A percentile compares a stretch with the other conserved stretches of the same genome.
Evolutionary conservation across 73 alveolate species (phyloP).

Genomic region (Paramecium bursaria): DNA sequence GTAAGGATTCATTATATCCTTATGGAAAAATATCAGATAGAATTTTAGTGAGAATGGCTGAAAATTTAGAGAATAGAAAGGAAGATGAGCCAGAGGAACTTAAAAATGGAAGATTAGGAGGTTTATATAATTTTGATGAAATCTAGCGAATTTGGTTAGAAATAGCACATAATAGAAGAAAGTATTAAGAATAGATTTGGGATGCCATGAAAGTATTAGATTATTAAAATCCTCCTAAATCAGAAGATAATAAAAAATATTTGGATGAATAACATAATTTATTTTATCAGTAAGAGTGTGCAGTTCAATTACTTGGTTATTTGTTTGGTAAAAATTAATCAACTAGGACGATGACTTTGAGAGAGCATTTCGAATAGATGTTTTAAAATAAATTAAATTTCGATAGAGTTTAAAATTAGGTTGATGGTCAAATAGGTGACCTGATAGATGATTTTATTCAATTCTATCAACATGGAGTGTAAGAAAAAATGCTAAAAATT

Average conservation of each 20-base stretch:
- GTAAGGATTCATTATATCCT: slow-evolving; percentile 78
- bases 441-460: slow-evolving; percentile 9
- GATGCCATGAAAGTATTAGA: slow-evolving; percentile 66
- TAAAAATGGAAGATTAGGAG: slow-evolving; percentile 13
- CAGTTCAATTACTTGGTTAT: slow-evolving; percentile 24
- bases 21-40: slow-evolving; percentile 80
- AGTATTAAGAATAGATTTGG: slow-evolving; percentile 50
- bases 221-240: slow-evolving; percentile 1
- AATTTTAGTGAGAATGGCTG: slow-evolving; percentile 81
- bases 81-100: slow-evolving; percentile 68
- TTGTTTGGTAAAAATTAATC: slow-evolving; percentile 37
- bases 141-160: slow-evolving; percentile 62
- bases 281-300: slow-evolving; percentile 31
- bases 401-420: neutral
- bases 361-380: slow-evolving; percentile 4
- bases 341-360: slow-evolving; percentile 12
- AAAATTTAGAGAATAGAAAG: slow-evolving; percentile 74
- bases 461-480: neutral
- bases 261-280: slow-evolving; percentile 5
- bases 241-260: slow-evolving; percentile 10
- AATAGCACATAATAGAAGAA: slow-evolving; percentile 50
- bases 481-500: slow-evolving; percentile 4
- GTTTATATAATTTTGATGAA: slow-evolving; percentile 62
- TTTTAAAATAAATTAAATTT: neutral
- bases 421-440: neutral